Conservation (phyloP, 2,329 filamentous ascomycete genomes). For the Alternaria conjuncta region DNA sequence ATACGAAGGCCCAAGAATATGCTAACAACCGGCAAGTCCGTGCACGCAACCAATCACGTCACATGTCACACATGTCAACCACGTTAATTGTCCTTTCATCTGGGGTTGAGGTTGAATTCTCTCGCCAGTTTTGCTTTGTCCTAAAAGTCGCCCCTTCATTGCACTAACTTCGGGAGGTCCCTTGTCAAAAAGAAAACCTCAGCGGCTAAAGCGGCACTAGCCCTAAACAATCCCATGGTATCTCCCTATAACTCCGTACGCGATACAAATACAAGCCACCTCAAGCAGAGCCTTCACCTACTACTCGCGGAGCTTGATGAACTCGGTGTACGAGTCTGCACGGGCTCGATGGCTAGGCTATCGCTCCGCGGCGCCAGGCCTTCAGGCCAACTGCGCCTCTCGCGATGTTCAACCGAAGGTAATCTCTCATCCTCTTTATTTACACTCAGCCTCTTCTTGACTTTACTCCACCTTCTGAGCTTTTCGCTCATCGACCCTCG, state of each 20-base stretch:
- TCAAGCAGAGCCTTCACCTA: neutral
- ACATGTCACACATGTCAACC: slow-evolving; percentile 6
- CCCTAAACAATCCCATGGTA: neutral
- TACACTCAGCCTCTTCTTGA: slow-evolving; percentile 29
- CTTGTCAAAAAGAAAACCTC: neutral
- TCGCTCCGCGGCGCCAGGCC: slow-evolving; percentile 23
- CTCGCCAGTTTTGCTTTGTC: neutral
- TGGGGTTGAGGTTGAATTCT: neutral
- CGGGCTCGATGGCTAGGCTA: slow-evolving; percentile 23
- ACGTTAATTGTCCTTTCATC: neutral
- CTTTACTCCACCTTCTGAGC: slow-evolving; percentile 29
- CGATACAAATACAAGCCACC: neutral
- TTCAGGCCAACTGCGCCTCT: slow-evolving; percentile 41
- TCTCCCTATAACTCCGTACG: slow-evolving; percentile 4
- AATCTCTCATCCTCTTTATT: slow-evolving; percentile 27
- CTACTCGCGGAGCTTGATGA: slow-evolving; percentile 8
- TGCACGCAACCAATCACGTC: slow-evolving; percentile 11
- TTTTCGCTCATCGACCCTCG: slow-evolving; percentile 26
- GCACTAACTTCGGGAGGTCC: neutral
- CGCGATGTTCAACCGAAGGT: slow-evolving; percentile 41
- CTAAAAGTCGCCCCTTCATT: neutral
- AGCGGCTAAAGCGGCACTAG: neutral
- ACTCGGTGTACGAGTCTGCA: slow-evolving; percentile 13
- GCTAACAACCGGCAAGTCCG: slow-evolving; percentile 9
- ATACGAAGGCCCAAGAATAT: slow-evolving; percentile 15